Evolutionary conservation across 768 basidiomycete species (phyloP).

Genomic region (Candolleomyces eurysporus): DNA sequence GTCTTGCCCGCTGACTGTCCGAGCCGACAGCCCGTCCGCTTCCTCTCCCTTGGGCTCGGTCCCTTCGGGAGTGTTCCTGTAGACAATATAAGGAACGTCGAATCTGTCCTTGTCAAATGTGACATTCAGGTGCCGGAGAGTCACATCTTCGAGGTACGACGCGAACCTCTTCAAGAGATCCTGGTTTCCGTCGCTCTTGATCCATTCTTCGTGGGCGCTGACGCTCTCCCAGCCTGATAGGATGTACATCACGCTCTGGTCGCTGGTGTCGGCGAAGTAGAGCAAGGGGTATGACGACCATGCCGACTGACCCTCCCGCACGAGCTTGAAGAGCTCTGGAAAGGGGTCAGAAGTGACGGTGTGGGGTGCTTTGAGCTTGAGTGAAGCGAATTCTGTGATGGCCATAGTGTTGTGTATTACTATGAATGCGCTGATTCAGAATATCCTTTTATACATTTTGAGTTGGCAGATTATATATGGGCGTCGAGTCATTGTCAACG

Average conservation of each 20-base stretch:
- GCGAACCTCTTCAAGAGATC: neutral
- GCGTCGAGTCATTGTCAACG: too few species aligned
- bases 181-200: slow-evolving; percentile 5
- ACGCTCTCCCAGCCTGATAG: slow-evolving; percentile 2
- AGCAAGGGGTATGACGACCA: slow-evolving; percentile 1
- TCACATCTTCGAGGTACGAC: neutral
- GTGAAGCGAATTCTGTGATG: slow-evolving; percentile 4
- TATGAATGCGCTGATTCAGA: neutral
- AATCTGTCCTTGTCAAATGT: neutral
- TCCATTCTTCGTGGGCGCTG: neutral
- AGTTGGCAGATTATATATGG: too few species aligned
- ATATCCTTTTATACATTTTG: neutral
- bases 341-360: neutral
- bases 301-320: neutral
- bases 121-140: neutral
- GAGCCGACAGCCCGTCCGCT: neutral
- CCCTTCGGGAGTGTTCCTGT: neutral
- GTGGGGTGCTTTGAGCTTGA: neutral
- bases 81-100: neutral
- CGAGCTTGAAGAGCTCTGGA: neutral
- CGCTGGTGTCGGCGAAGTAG: neutral
- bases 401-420: neutral
- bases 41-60: neutral
- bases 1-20: neutral
- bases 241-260: neutral